phyloP scores from a whole-genome alignment of 495 filamentous ascomycete genomes.

The Xylaria acuta region DNA sequence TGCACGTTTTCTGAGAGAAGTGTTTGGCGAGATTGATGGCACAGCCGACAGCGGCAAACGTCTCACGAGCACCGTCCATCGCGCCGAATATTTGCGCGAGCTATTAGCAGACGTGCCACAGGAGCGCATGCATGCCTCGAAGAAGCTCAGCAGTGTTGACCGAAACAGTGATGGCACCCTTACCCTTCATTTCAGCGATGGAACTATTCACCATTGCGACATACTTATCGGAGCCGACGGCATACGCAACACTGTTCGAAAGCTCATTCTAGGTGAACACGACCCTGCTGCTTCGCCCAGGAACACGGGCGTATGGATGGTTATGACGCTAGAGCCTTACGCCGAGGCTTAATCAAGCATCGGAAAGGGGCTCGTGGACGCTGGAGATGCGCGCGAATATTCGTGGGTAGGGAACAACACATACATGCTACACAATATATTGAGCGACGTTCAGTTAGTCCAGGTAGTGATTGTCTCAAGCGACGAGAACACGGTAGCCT shows the following conservation, averaged over 20 bases:
- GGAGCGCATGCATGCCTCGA: constrained; percentile 30
- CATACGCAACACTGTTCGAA: not conserved
- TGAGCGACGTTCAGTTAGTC: not conserved
- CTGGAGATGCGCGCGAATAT: not conserved
- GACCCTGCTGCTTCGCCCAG: not conserved
- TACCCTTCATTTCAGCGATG: not conserved
- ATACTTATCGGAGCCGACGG: not conserved
- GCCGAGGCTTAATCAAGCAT: not conserved
- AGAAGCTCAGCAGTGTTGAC: constrained; percentile 20
- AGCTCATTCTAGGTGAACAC: not conserved
- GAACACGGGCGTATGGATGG: not conserved
- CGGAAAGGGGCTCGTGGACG: not conserved
- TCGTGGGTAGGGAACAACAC: not conserved
- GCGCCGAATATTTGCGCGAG: constrained; percentile 24
- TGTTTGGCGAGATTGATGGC: constrained; percentile 7
- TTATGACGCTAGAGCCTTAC: not conserved
- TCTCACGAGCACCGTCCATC: constrained; percentile 30
- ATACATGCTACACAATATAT: not conserved
- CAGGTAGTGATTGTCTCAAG: not conserved
- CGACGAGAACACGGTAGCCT: not conserved
- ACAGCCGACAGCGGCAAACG: not conserved
- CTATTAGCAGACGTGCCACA: constrained; percentile 18
- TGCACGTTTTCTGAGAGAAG: constrained; percentile 26
- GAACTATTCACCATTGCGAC: not conserved
- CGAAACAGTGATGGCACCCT: not conserved